Conservation (phyloP, 2,329 filamentous ascomycete species). For the Hirsutella thompsonii region DNA sequence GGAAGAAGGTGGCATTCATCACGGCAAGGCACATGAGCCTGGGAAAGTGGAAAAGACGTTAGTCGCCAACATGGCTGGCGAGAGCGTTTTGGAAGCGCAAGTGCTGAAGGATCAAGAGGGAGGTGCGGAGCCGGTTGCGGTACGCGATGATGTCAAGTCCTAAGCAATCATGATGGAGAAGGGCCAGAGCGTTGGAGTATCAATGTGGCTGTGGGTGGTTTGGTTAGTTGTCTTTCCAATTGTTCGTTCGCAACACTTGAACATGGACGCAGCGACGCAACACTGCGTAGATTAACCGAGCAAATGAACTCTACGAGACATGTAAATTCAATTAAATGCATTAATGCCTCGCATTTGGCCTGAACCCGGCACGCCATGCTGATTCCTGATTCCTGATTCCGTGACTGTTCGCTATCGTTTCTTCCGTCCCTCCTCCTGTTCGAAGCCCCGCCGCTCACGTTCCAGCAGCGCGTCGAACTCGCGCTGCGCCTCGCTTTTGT, state of each 20-base stretch:
- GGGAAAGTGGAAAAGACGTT: constrained; percentile 20
- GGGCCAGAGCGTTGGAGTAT: too few species aligned
- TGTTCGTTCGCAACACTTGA: too few species aligned
- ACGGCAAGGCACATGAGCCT: constrained; percentile 1
- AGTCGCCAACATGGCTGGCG: constrained; percentile 28
- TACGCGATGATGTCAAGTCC: constrained; percentile 20
- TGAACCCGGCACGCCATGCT: too few species aligned
- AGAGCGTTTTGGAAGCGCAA: constrained; percentile 26
- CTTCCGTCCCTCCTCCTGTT: constrained; percentile 9
- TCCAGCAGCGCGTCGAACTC: constrained; percentile 38
- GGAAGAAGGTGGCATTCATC: neutral
- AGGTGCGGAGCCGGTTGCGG: constrained; percentile 20
- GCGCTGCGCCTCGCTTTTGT: constrained; percentile 32
- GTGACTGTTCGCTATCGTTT: too few species aligned
- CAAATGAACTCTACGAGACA: too few species aligned
- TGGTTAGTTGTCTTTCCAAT: too few species aligned
- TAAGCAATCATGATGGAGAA: too few species aligned
- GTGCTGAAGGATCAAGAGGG: constrained; percentile 21
- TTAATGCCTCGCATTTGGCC: too few species aligned
- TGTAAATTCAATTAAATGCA: too few species aligned
- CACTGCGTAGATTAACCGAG: too few species aligned
- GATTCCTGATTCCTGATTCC: neutral
- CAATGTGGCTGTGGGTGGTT: too few species aligned
- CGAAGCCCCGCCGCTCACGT: constrained; percentile 22
- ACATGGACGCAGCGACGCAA: too few species aligned